phyloP scores from a whole-genome alignment of 352 stramenopile species.

The Globisporangium camurandrum region DNA sequence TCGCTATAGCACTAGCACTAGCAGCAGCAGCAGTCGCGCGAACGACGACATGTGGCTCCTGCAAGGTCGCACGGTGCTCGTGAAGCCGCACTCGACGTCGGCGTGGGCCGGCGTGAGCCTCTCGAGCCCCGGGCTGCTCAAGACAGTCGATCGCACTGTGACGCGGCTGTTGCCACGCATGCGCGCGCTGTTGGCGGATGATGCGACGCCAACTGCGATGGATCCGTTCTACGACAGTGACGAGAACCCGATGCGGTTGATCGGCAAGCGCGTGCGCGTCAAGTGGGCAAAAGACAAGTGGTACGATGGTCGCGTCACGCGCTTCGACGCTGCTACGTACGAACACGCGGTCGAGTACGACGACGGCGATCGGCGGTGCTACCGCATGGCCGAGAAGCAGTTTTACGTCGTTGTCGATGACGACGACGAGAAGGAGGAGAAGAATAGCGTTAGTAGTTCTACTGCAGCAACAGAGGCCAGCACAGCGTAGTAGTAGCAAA shows the following conservation, averaged over 20 bases:
- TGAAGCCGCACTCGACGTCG: slow-evolving; percentile 82
- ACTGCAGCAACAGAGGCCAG: no score
- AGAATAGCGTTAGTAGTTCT: no score
- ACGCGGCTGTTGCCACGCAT: slow-evolving; percentile 53
- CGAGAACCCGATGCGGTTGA: slow-evolving; percentile 76
- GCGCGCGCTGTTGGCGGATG: slow-evolving; percentile 39
- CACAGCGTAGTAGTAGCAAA: no score
- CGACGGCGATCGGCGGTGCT: slow-evolving; percentile 80
- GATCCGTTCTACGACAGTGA: slow-evolving; percentile 88
- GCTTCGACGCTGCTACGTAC: slow-evolving; percentile 74
- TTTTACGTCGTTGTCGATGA: slow-evolving; percentile 83
- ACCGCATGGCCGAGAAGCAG: slow-evolving; percentile 86
- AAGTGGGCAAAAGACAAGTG: slow-evolving; percentile 89
- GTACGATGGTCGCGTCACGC: slow-evolving; percentile 74
- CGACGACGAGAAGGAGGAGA: no score
- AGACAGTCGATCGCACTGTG: slow-evolving; percentile 55
- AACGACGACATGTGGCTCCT: slow-evolving; percentile 61
- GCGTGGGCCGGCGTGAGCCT: slow-evolving; percentile 68
- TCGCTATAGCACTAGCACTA: no score
- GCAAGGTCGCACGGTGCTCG: slow-evolving; percentile 64
- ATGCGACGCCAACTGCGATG: slow-evolving; percentile 11
- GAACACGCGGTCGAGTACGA: slow-evolving; percentile 83
- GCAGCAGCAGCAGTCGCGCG: no score
- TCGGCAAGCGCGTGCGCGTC: slow-evolving; percentile 76
- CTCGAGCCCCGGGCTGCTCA: slow-evolving; percentile 43